Conservation (phyloP, 768 basidiomycete genomes). For the Psilocybe tampanensis region DNA sequence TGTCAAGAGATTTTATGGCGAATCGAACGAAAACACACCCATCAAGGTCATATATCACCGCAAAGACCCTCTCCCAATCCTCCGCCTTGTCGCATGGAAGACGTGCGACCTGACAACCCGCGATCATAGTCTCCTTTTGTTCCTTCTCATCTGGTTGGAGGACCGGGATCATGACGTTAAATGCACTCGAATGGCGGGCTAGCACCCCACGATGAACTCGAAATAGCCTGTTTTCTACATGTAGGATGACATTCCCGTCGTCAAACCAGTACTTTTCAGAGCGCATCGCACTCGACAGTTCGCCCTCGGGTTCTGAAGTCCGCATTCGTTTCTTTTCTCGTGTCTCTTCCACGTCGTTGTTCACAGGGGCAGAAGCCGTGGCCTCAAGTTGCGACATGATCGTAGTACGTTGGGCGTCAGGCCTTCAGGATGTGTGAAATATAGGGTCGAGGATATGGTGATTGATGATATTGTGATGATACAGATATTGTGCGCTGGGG, state of each 20-base stretch:
- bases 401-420: too few species aligned
- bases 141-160: neutral
- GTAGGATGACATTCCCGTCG: slow-evolving; percentile 2
- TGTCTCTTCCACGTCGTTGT: too few species aligned
- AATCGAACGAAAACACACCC: too few species aligned
- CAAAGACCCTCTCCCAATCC: slow-evolving; percentile 5
- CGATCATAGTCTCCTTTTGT: neutral
- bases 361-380: too few species aligned
- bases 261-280: slow-evolving; percentile 2
- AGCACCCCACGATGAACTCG: slow-evolving; percentile 1
- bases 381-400: too few species aligned
- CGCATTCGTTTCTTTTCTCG: neutral
- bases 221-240: neutral
- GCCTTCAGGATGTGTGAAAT: too few species aligned
- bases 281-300: neutral
- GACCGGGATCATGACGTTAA: neutral
- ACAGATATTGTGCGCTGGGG: too few species aligned
- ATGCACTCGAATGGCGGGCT: neutral
- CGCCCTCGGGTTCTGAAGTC: neutral
- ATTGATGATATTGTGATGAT: too few species aligned
- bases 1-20: too few species aligned
- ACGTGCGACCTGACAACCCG: neutral
- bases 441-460: too few species aligned
- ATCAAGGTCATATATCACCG: slow-evolving; percentile 1
- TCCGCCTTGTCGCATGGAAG: neutral